Percentiles rank a stretch among this genome's conserved stretches.
These are phyloP conservation scores for Plasmopara halstedii DNA, from an alignment of 352 stramenopile species.

Conservation along the genomic window DNA sequence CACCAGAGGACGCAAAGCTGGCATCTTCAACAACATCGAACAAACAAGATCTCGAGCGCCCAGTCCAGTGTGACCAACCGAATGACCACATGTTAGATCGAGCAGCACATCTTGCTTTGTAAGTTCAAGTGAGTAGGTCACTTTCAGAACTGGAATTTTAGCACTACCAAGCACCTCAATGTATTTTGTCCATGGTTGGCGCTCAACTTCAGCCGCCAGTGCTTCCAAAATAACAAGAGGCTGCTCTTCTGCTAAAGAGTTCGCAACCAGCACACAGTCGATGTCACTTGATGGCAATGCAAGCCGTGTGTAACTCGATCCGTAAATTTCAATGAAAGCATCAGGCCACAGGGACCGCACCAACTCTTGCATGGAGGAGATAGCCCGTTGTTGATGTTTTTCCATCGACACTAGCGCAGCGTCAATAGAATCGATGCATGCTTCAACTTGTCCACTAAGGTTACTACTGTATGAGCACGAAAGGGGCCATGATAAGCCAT, in stretches of 20 bases:
- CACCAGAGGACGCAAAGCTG: constrained; percentile 90
- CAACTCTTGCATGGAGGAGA: constrained; percentile 34
- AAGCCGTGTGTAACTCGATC: constrained; percentile 93
- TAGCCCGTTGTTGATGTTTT: constrained; percentile 38
- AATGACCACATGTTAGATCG: constrained; percentile 94
- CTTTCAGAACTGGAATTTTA: constrained; percentile 95
- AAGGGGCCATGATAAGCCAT: background rate
- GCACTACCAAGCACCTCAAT: constrained; percentile 93
- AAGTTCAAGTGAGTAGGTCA: constrained; percentile 43
- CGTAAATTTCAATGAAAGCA: constrained; percentile 92
- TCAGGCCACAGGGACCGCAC: constrained; percentile 77
- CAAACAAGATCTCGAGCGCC: constrained; percentile 89
- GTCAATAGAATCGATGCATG: constrained; percentile 47
- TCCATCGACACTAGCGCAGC: constrained; percentile 28
- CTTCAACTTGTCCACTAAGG: constrained; percentile 45
- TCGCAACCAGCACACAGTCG: constrained; percentile 92
- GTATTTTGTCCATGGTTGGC: constrained; percentile 63
- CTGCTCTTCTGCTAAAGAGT: constrained; percentile 59
- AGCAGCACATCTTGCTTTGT: constrained; percentile 57
- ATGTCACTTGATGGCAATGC: constrained; percentile 94
- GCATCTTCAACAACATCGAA: constrained; percentile 85
- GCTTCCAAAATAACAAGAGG: constrained; percentile 87
- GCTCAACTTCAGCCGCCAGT: constrained; percentile 77
- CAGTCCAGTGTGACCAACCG: constrained; percentile 90
- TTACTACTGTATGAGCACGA: constrained; percentile 19